A percentile compares a stretch with the other conserved stretches of the same genome.
Evolutionary conservation across 1,284 basidiomycete genomes (phyloP).

Genomic region (Cystobasidium pallidum): DNA sequence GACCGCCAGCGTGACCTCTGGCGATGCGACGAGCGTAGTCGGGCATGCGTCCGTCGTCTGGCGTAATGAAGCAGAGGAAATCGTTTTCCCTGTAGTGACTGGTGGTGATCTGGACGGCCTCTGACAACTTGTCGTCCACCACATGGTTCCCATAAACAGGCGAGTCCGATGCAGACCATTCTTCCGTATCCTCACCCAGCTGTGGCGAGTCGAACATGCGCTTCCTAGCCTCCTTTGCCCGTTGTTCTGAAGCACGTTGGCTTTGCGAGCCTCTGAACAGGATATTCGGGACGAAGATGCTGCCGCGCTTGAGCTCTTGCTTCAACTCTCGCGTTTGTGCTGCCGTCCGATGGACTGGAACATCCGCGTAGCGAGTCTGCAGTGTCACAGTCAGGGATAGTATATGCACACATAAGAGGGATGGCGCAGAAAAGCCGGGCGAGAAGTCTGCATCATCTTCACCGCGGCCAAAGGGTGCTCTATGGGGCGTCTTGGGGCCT

Average conservation of each 20-base stretch:
- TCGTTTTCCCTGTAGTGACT: constrained; percentile 16
- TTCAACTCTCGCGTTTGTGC: constrained; percentile 24
- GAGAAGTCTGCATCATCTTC: constrained; percentile 33
- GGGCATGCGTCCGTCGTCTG: constrained; percentile 19
- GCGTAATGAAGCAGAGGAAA: constrained; percentile 30
- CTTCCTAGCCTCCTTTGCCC: constrained; percentile 17
- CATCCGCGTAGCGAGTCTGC: constrained; percentile 17
- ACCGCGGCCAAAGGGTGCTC: constrained; percentile 37
- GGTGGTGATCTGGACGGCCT: neutral
- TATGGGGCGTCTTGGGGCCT: constrained; percentile 1
- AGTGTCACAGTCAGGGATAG: constrained; percentile 7
- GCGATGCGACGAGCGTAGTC: constrained; percentile 18
- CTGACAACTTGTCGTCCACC: neutral
- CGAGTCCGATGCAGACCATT: constrained; percentile 6
- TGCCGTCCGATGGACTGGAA: constrained; percentile 8
- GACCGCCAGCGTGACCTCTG: neutral
- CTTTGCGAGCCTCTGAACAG: constrained; percentile 16
- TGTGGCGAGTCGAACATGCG: constrained; percentile 20
- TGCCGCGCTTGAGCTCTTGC: constrained; percentile 24
- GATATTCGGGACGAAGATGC: constrained; percentile 23
- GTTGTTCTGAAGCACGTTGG: constrained; percentile 1
- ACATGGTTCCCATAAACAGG: neutral
- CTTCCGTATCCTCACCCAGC: constrained; percentile 6
- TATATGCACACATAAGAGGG: constrained; percentile 26
- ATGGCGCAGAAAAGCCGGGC: constrained; percentile 22